Percentiles rank a stretch among this genome's conserved stretches.
phyloP scores from a whole-genome alignment of 2,329 filamentous ascomycete genomes.

The Trichoderma atroviride region DNA sequence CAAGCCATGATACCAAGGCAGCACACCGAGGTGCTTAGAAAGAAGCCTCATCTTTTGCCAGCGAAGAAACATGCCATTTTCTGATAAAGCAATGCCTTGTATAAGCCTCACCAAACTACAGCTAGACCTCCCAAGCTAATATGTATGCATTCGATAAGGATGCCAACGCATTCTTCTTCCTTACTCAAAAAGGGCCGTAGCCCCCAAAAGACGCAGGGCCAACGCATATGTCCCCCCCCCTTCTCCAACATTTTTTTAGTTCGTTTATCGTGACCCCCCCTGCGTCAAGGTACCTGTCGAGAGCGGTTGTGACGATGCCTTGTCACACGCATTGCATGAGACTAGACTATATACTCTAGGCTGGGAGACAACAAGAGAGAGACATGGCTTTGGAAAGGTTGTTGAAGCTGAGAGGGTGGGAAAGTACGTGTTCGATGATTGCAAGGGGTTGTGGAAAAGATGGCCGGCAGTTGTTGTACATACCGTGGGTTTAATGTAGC shows the following conservation, averaged over 20 bases:
- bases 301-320: neutral
- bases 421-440: neutral
- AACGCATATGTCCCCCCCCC: neutral
- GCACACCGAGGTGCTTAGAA: neutral
- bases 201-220: conserved; percentile 16
- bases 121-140: neutral
- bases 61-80: neutral
- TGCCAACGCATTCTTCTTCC: conserved; percentile 13
- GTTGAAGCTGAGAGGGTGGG: neutral
- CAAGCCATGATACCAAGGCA: neutral
- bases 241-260: neutral
- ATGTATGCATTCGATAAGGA: neutral
- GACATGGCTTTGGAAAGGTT: neutral
- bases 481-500: neutral
- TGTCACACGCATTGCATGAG: conserved; percentile 10
- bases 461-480: neutral
- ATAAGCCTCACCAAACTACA: neutral
- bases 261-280: neutral
- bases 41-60: neutral
- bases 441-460: neutral
- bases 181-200: neutral
- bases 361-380: neutral
- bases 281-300: neutral
- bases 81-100: neutral
- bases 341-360: neutral